phyloP scores from a whole-genome alignment of 1,284 basidiomycete genomes.

The Apiotrichum montevideense region DNA sequence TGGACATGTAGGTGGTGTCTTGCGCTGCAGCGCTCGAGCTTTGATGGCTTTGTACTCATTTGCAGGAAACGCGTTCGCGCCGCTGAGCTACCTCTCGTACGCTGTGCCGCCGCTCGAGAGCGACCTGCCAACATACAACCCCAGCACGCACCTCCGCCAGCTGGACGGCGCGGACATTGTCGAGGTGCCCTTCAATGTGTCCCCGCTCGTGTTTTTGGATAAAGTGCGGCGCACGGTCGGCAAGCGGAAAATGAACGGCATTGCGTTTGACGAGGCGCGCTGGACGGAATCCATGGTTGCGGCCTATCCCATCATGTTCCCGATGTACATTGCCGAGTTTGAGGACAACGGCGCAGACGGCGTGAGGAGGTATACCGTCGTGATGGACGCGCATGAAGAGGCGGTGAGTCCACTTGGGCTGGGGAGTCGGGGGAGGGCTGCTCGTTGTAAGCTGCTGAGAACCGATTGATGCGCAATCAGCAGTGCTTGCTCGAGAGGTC shows the following conservation, averaged over 20 bases:
- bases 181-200: slow-evolving; percentile 52
- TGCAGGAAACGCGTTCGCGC: slow-evolving; percentile 43
- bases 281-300: slow-evolving; percentile 40
- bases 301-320: slow-evolving; percentile 44
- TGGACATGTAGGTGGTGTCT: background rate
- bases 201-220: slow-evolving; percentile 31
- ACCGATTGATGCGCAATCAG: too few species aligned
- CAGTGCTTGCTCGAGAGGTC: too few species aligned
- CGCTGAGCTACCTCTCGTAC: slow-evolving; percentile 42
- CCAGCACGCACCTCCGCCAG: slow-evolving; percentile 48
- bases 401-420: slow-evolving; percentile 16
- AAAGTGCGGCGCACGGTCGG: slow-evolving; percentile 27
- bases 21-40: too few species aligned
- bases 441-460: too few species aligned
- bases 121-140: slow-evolving; percentile 30
- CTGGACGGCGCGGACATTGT: slow-evolving; percentile 62
- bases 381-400: slow-evolving; percentile 42
- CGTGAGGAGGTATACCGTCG: slow-evolving; percentile 23
- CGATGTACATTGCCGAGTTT: slow-evolving; percentile 44
- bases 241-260: slow-evolving; percentile 11
- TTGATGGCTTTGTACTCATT: background rate
- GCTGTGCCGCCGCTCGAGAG: slow-evolving; percentile 32
- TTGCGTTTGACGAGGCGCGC: slow-evolving; percentile 29
- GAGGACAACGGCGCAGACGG: slow-evolving; percentile 24
- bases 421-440: background rate